Percentiles rank a stretch among this genome's conserved stretches.
Conservation (phyloP, 257 asterid species). For the Craterostigma plantagineum region DNA sequence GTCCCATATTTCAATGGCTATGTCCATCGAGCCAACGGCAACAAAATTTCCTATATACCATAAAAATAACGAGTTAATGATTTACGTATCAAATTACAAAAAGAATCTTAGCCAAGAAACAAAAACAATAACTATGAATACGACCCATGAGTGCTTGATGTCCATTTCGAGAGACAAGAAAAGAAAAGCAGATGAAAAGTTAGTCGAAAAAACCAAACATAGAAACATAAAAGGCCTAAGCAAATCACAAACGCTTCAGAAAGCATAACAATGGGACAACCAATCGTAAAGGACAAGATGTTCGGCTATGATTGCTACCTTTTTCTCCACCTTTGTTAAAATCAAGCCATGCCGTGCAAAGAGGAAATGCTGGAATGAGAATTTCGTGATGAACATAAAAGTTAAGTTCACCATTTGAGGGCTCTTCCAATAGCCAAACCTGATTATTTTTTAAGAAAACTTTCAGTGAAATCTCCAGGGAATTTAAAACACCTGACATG, state of each 20-base stretch:
- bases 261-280: too few species aligned
- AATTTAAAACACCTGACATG: background rate
- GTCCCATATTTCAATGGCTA: constrained; percentile 89
- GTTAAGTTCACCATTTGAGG: constrained; percentile 28
- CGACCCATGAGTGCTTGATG: too few species aligned
- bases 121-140: too few species aligned
- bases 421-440: constrained; percentile 69
- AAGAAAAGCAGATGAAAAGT: too few species aligned
- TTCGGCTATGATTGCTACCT: constrained; percentile 24
- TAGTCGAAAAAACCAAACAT: too few species aligned
- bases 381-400: constrained; percentile 77
- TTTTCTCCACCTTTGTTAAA: constrained; percentile 63
- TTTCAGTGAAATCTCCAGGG: constrained; percentile 5
- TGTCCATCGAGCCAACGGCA: constrained; percentile 89
- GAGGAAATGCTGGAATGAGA: constrained; percentile 83
- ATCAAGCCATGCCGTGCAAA: constrained; percentile 90
- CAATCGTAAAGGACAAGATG: constrained; percentile 1
- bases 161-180: too few species aligned
- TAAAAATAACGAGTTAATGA: constrained; percentile 6
- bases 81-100: background rate
- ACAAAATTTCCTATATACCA: constrained; percentile 56
- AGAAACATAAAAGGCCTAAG: too few species aligned
- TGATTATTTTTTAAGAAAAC: constrained; percentile 9
- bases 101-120: too few species aligned
- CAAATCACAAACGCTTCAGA: background rate